These are phyloP conservation scores for Colletotrichum chrysophilum DNA, from an alignment of 2,329 filamentous ascomycete genomes.

Conservation along the genomic window DNA sequence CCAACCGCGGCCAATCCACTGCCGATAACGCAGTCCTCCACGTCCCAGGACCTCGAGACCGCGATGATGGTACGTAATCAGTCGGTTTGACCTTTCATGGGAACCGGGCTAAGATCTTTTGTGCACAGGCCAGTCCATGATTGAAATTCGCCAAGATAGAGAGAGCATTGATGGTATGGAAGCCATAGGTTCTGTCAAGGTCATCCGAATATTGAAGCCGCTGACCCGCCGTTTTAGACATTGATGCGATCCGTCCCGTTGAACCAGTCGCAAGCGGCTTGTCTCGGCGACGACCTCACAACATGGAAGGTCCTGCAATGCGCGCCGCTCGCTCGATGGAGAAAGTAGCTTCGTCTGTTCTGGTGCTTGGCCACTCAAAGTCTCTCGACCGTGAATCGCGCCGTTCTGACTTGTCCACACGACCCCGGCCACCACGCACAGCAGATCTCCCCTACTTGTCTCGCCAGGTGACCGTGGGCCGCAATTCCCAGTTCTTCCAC, in stretches of 20 bases:
- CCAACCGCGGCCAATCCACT: neutral
- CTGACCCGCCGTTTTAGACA: neutral
- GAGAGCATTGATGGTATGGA: neutral
- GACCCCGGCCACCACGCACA: conserved; percentile 9
- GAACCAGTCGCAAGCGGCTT: neutral
- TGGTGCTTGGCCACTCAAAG: neutral
- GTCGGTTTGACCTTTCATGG: neutral
- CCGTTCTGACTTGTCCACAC: neutral
- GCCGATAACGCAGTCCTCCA: conserved; percentile 25
- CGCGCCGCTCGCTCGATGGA: conserved; percentile 19
- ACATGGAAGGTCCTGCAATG: neutral
- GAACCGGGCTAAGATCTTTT: neutral
- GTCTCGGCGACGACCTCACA: neutral
- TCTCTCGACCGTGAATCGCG: neutral
- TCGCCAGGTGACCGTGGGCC: conserved; percentile 45
- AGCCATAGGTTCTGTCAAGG: neutral
- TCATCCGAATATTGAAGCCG: no score
- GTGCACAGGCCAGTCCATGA: neutral
- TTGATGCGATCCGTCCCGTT: neutral
- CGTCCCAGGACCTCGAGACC: conserved; percentile 36
- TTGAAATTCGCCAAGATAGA: neutral
- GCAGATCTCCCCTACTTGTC: conserved; percentile 43
- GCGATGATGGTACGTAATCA: conserved; percentile 28
- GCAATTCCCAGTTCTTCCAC: conserved; percentile 51
- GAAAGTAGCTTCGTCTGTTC: conserved; percentile 8